Evolutionary conservation across 257 asterid species (phyloP), one percentile per base, ranked within the genome.

Genomic region (Paraleonurus japonicus): DNA sequence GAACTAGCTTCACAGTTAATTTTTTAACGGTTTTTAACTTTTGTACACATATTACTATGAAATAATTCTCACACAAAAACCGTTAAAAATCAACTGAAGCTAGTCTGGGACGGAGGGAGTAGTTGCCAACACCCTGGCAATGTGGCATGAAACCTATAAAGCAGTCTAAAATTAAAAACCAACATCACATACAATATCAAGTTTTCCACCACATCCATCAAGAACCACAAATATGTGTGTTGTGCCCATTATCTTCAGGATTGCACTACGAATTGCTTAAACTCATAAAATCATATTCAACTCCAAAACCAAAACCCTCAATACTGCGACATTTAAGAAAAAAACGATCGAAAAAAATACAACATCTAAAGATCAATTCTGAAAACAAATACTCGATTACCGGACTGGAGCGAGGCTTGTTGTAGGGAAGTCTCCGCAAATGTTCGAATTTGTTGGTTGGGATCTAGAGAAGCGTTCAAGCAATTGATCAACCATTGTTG

Each of bases 371-470:
- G 43, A 28, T 57, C 28, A 23, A 26, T 75, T 51, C 5, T 17
- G 32, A 8, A 62, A 32, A 20, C 60, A 72, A 61, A 32, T 16
- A 87, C 97, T 96, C 37, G 23, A 30, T 32, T 24, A 57, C 63
- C 63, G 65, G 96, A 81, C 75, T 88, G 99, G 75, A 85, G 86
- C n/a, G 96, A 81, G n/a, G 96, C 97, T 81, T 91, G 98, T 19
- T 81, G 88, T 12, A 95, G 93, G 26, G 98, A 92, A 73, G 96
- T 70, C 83, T 91, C 99, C 26, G 99, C 99, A 69, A 88, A 87
- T 22, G 90, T 78, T 30, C 99, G 92, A 64, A 84, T 75, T 70
- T 92, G 96, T 24, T 88, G 95, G 79, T 82, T 86, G 79, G 95
- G 85, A 62, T 92, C 96, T 45, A 95, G 90, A 11, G 96, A 86